Evolutionary conservation across 306 rosid species (phyloP), one percentile per base, ranked within the genome.

Genomic region (Vigna mungo): DNA sequence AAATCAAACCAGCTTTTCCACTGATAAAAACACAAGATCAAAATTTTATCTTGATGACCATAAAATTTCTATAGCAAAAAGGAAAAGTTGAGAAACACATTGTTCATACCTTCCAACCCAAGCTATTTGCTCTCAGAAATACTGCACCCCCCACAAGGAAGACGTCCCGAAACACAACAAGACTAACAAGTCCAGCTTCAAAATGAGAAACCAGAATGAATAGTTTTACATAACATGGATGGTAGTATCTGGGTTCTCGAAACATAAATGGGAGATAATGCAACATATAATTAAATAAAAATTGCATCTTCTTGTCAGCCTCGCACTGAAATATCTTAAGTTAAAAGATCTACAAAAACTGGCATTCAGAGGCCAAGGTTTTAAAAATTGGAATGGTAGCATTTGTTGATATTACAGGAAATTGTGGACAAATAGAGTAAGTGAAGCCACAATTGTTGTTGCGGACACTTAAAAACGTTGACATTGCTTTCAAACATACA

Each of bases 121-220:
- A 79, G 91, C 87, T 86, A 78, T 82, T 88, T 21, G 89, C 97
- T 81, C 98, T 87, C 74, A 83, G 85, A 85, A 80, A 92, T 49
- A 90, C 84, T 37, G 97, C 96, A 51, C 97, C 97, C 11, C 97
- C 87, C n/a, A 95, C 75, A 0, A 95, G 97, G 60, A 86, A 88
- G 76, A 87, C 87, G 73, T 95, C 98, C 77, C 97, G 96, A 46
- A 89, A 85, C 74, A 95, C 96, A 21, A 95, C 88, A 7, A 95
- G 85, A 32, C 96, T 91, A 78, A 95, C 97, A 71, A 95, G 96
- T 72, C 95, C 97, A 58, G 97, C 97, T 95, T 72, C 86, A 78
- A 79, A 85, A 71, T 55, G 11, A 77, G 65, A 79, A 78, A 71
- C 30, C 51, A 80, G 75, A 32, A 47, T 20, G 39, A 32, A 75